Conservation (phyloP, 768 basidiomycete genomes). For the Termitomyces sp. region DNA sequence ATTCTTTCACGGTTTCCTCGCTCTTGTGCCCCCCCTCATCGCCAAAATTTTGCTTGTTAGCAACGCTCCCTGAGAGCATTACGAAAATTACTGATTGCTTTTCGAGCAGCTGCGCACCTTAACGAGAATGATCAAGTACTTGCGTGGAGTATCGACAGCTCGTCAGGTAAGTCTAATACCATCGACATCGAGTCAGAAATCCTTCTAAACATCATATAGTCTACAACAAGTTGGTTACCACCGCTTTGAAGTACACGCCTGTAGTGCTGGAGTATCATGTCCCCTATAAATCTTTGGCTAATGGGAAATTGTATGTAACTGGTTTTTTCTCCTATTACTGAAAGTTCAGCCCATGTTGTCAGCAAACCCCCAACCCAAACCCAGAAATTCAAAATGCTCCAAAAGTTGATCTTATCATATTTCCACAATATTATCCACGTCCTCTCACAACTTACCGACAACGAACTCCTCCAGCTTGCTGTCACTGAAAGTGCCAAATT, state of each 20-base stretch:
- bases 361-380: constrained; percentile 86
- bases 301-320: constrained; percentile 77
- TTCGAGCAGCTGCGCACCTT: constrained; percentile 86
- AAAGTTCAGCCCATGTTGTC: constrained; percentile 4
- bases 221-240: constrained; percentile 90
- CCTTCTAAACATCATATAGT: constrained; percentile 39
- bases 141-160: constrained; percentile 84
- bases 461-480: constrained; percentile 61
- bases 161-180: constrained; percentile 47
- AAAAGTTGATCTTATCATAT: constrained; percentile 84
- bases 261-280: constrained; percentile 83
- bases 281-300: constrained; percentile 76
- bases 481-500: constrained; percentile 84
- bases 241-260: constrained; percentile 86
- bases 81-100: constrained; percentile 81
- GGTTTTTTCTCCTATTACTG: background rate
- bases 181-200: background rate
- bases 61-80: constrained; percentile 82
- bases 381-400: constrained; percentile 74
- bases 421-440: constrained; percentile 84
- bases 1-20: background rate
- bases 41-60: constrained; percentile 29
- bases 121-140: constrained; percentile 77
- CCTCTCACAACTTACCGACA: constrained; percentile 68
- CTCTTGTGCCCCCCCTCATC: background rate